Evolutionary conservation across 2,329 filamentous ascomycete genomes (phyloP), one percentile per base, ranked within the genome.

Genomic region (Penicillium sp.): DNA sequence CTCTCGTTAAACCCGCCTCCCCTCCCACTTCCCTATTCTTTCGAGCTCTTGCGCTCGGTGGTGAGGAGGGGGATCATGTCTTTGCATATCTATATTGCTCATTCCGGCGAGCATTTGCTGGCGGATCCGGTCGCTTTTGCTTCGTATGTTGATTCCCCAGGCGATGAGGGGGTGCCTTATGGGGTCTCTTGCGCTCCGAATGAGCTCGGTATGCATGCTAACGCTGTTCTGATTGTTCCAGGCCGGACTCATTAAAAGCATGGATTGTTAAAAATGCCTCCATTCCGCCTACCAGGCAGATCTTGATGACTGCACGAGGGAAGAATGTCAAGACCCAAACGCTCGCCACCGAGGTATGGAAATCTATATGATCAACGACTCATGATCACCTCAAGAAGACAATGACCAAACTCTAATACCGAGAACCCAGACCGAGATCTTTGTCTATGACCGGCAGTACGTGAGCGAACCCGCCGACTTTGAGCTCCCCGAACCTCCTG

Each of bases 1-100:
- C 60, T 58, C 65, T 40, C 65, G 58, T 67, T 59, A 59, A 59
- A 53, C 40, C 51, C 37, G n/a, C 51, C 53, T 64, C 59, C 57
- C 61, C 60, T 65, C 58, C 53, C 60, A 61, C 65, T 68, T 68
- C 65, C 65, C 63, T 68, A 60, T 60, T 60, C 60, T 59, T 65
- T 64, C 67, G 68, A 70, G 70, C 72, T 67, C 62, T 64, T 60
- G 53, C 60, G 65, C 68, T 73, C 73, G 65, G 63, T 68, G 68
- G 71, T 70, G 76, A 72, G 71, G 65, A 64, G 70, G 72, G 81
- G 86, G 84, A 80, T 38, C 15, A 96, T 96, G 92, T 91, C 91
- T 83, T 87, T 94, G 78, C 88, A 92, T 82, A 89, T 97, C 80
- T 91, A 92, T 83, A 89, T 97, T 76, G 93, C 92, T 85, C 93